Conservation (phyloP, 352 stramenopile genomes). For the Globisporangium radiosum region DNA sequence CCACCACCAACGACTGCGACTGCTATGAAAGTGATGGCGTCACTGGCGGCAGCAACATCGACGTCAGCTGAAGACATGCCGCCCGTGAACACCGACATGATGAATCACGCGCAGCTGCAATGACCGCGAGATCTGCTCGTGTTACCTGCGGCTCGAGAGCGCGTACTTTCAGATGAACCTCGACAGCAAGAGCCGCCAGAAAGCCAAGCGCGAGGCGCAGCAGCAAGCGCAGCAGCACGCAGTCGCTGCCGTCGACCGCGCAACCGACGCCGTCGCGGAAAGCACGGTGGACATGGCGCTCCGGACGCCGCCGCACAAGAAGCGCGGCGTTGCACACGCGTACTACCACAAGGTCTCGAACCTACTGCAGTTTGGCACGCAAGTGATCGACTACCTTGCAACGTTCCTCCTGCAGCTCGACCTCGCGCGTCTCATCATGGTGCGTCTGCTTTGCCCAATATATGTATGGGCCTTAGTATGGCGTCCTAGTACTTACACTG, state of each 20-base stretch:
- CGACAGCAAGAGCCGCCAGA: constrained; percentile 15
- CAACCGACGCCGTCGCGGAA: no score
- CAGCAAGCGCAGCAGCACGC: no score
- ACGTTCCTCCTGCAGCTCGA: constrained; percentile 33
- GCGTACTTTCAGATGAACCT: constrained; percentile 65
- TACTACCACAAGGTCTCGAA: no score
- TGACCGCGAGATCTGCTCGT: constrained; percentile 55
- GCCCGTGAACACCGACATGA: no score
- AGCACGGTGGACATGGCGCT: no score
- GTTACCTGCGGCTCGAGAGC: constrained; percentile 57
- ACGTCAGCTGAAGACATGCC: no score
- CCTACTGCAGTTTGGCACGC: background rate
- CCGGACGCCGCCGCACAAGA: background rate
- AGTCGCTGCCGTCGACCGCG: no score
- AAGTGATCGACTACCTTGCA: constrained; percentile 40
- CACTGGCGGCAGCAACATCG: no score
- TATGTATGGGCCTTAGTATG: background rate
- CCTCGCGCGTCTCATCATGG: constrained; percentile 52
- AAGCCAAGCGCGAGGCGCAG: no score
- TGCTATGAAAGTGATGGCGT: no score
- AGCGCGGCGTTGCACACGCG: background rate
- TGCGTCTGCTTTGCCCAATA: constrained; percentile 17
- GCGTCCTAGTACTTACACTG: no score
- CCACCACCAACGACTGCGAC: no score
- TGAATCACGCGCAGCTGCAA: constrained; percentile 60